These are phyloP conservation scores for Claviceps sp. DNA, from an alignment of 2,329 filamentous ascomycete species.

Conservation along the genomic window DNA sequence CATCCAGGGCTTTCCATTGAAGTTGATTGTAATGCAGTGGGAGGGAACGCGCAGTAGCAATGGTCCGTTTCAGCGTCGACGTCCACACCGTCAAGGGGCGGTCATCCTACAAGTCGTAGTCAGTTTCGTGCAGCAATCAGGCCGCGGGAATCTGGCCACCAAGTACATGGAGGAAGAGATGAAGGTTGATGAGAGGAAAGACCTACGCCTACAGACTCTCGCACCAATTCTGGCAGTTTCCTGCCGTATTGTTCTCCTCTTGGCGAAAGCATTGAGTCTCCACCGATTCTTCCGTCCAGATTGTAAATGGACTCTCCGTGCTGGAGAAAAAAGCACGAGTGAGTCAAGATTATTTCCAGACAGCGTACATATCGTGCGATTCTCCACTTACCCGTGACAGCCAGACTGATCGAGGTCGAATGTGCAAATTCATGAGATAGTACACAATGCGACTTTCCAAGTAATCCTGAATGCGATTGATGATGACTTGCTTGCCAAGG, in stretches of 20 bases:
- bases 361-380: background rate
- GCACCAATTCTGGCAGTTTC: conserved; percentile 72
- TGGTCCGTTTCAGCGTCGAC: conserved; percentile 62
- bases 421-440: conserved; percentile 97
- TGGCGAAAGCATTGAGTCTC: conserved; percentile 74
- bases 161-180: too few species aligned
- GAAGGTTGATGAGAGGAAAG: background rate
- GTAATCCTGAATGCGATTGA: conserved; percentile 96
- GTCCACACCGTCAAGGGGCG: conserved; percentile 50
- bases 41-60: conserved; percentile 77
- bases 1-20: conserved; percentile 96
- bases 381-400: conserved; percentile 60
- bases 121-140: background rate
- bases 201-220: conserved; percentile 72
- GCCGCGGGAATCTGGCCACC: too few species aligned
- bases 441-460: conserved; percentile 93
- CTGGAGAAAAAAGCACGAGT: conserved; percentile 25
- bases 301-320: conserved; percentile 95
- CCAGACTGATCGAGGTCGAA: conserved; percentile 93
- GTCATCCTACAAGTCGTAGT: conserved; percentile 32
- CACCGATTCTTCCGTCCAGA: conserved; percentile 78
- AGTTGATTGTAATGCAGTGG: conserved; percentile 77
- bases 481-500: conserved; percentile 89
- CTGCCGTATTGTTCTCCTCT: conserved; percentile 80
- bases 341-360: background rate